Conservation (phyloP, 805 yeast species). For the Metschnikowia drakensbergensis region DNA sequence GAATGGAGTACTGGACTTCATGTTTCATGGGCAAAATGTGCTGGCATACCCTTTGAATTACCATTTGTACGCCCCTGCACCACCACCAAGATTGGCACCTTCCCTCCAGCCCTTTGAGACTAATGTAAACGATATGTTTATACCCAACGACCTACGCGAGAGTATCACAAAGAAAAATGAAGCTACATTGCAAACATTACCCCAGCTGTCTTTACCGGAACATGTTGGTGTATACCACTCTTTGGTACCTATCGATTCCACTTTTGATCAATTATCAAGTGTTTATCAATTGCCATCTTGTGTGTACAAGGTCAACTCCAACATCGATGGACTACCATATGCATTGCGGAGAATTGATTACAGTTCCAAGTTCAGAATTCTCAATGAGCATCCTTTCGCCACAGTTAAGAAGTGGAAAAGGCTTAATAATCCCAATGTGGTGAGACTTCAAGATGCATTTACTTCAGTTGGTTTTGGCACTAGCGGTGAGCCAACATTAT, state of each 20-base stretch:
- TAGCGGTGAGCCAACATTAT: slow-evolving; percentile 48
- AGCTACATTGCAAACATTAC: slow-evolving; percentile 68
- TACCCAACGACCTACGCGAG: slow-evolving; percentile 70
- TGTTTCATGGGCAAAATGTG: slow-evolving; percentile 14
- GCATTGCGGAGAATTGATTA: slow-evolving; percentile 68
- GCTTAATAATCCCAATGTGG: slow-evolving; percentile 53
- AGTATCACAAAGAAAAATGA: slow-evolving; percentile 68
- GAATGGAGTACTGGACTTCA: slow-evolving; percentile 10
- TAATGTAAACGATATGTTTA: slow-evolving; percentile 63
- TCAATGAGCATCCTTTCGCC: slow-evolving; percentile 56
- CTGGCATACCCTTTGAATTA: slow-evolving; percentile 59
- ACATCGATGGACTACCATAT: slow-evolving; percentile 72
- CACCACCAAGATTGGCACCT: slow-evolving; percentile 66
- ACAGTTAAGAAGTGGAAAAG: slow-evolving; percentile 66
- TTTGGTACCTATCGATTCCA: slow-evolving; percentile 70
- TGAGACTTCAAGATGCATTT: slow-evolving; percentile 73
- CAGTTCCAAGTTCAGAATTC: slow-evolving; percentile 17
- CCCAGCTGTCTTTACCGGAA: slow-evolving; percentile 49
- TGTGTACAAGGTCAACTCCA: slow-evolving; percentile 76
- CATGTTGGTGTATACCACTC: slow-evolving; percentile 69
- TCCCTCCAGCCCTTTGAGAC: slow-evolving; percentile 70
- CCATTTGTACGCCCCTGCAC: slow-evolving; percentile 86
- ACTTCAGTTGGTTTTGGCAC: slow-evolving; percentile 85
- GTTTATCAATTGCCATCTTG: slow-evolving; percentile 55
- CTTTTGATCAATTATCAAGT: slow-evolving; percentile 28